A percentile compares a stretch with the other conserved stretches of the same genome.
phyloP scores from a whole-genome alignment of 2,329 filamentous ascomycete genomes.

The Calonectria leucothoes region DNA sequence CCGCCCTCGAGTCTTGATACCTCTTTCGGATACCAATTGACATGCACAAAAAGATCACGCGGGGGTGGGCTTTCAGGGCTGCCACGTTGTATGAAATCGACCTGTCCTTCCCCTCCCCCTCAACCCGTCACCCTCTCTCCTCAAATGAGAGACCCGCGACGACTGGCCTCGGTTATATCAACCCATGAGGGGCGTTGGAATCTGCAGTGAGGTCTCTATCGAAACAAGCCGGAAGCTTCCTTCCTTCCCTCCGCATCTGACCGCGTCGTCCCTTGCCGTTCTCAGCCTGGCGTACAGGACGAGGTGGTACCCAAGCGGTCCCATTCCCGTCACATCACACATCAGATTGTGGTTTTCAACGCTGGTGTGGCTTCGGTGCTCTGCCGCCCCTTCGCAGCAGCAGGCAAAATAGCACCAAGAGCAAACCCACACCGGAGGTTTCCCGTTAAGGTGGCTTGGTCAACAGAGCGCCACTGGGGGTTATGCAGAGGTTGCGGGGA shows the following conservation, averaged over 20 bases:
- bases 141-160: not conserved
- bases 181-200: not conserved
- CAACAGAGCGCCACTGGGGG: not conserved
- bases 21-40: slow-evolving; percentile 23
- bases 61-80: slow-evolving; percentile 8
- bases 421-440: not conserved
- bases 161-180: not conserved
- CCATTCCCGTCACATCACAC: not conserved
- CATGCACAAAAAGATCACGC: slow-evolving; percentile 16
- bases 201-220: slow-evolving; percentile 4
- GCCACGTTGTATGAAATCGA: slow-evolving; percentile 19
- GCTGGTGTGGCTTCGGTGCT: not conserved
- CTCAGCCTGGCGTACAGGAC: slow-evolving; percentile 12
- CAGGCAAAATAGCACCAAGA: not conserved
- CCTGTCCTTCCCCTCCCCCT: not conserved
- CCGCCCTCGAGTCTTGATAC: slow-evolving; percentile 36
- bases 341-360: not conserved
- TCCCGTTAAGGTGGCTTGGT: not conserved
- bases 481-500: not conserved
- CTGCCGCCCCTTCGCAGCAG: not conserved
- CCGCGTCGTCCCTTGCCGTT: slow-evolving; percentile 26
- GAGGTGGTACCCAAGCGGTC: slow-evolving; percentile 8
- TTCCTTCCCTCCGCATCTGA: slow-evolving; percentile 27
- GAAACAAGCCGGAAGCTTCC: slow-evolving; percentile 7
- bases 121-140: not conserved